phyloP scores from a whole-genome alignment of 2,329 filamentous ascomycete genomes.

The Penicillium palitans region DNA sequence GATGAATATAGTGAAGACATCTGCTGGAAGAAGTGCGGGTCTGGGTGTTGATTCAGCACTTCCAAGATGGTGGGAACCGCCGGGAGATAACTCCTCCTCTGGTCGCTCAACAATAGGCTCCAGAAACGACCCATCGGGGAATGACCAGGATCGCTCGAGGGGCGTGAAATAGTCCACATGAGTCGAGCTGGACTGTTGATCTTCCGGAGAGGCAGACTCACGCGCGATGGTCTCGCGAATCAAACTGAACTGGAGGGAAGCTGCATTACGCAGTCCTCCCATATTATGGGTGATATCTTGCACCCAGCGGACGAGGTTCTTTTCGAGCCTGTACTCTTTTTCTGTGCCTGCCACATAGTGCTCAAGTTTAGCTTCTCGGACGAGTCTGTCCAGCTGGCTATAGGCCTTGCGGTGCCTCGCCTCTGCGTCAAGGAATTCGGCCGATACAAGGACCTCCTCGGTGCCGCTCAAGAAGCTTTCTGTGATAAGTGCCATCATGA shows the following conservation, averaged over 20 bases:
- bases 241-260: conserved; percentile 83
- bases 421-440: conserved; percentile 63
- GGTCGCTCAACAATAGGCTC: conserved; percentile 64
- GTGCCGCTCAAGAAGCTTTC: conserved; percentile 79
- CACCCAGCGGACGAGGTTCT: conserved; percentile 77
- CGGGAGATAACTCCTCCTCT: conserved; percentile 50
- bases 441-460: conserved; percentile 71
- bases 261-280: conserved; percentile 84
- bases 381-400: conserved; percentile 69
- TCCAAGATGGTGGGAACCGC: conserved; percentile 10
- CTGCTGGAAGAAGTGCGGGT: conserved; percentile 56
- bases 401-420: conserved; percentile 67
- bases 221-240: conserved; percentile 60
- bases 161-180: conserved; percentile 20
- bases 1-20: conserved; percentile 93
- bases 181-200: conserved; percentile 19
- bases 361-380: conserved; percentile 85
- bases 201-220: conserved; percentile 19
- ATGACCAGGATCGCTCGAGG: conserved; percentile 34
- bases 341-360: conserved; percentile 81
- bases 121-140: conserved; percentile 50
- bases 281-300: conserved; percentile 84
- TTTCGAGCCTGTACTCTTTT: conserved; percentile 74
- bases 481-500: conserved; percentile 79
- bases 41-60: conserved; percentile 14